phyloP scores from a whole-genome alignment of 768 basidiomycete species.

The Auricularia sp. region DNA sequence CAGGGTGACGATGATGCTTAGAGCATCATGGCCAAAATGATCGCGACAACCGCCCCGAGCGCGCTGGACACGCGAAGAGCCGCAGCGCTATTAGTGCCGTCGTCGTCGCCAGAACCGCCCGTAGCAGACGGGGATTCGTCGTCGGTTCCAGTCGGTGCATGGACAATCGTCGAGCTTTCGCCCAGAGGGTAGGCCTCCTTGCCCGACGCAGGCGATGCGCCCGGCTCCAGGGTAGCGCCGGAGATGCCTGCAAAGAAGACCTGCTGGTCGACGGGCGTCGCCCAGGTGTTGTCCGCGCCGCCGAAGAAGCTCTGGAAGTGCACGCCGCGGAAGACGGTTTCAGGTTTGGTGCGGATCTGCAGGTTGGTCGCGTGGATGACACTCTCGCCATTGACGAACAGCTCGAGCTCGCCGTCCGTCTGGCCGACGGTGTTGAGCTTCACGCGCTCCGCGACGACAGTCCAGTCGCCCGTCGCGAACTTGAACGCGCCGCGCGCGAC shows the following conservation, averaged over 20 bases:
- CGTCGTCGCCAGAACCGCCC: neutral
- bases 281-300: conserved; percentile 37
- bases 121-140: neutral
- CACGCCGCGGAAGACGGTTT: conserved; percentile 52
- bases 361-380: conserved; percentile 54
- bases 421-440: conserved; percentile 62
- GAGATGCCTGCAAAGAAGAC: conserved; percentile 65
- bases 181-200: neutral
- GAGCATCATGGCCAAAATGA: neutral
- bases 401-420: conserved; percentile 61
- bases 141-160: too few species aligned
- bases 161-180: neutral
- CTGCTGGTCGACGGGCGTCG: conserved; percentile 53
- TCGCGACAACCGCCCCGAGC: neutral
- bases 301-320: conserved; percentile 78
- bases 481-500: conserved; percentile 61
- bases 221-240: conserved; percentile 37
- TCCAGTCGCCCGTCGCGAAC: conserved; percentile 58
- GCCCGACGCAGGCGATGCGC: neutral
- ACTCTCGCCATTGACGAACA: conserved; percentile 56
- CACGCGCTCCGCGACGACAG: conserved; percentile 56
- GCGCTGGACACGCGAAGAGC: neutral
- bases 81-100: neutral
- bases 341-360: conserved; percentile 38
- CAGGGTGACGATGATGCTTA: neutral